Base-by-base conservation (phyloP, 306 rosid genomes). In the Quercus berberidifolia region DNA sequence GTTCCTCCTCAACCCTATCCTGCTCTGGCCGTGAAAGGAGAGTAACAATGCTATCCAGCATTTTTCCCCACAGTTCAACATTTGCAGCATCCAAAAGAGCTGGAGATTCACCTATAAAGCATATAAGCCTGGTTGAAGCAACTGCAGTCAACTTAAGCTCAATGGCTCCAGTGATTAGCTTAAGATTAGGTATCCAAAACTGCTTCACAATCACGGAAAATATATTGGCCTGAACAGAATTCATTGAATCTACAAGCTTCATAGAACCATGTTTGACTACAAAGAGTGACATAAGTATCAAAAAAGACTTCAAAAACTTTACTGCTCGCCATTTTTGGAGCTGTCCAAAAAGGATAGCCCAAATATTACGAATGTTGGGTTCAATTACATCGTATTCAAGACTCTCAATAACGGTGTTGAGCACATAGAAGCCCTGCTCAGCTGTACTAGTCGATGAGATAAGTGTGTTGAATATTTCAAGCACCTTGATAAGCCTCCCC, bases 381-480 rank as follows among this genome's bases (percentile, higher is more conserved):
- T 55, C 84, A 80, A 95, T 77, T 31, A 86, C 98, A 76, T 81
- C 76, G 74, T 89, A 93, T 19, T 87, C 89, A 69, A 95, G 99
- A 88, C 88, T 90, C 84, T 95, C 99, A 33, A 95, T 86, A 71
- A 95, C 89, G 23, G 99, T 95, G 83, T 95, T 95, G 20, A 95
- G 96, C 84, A 95, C 98, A 71, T 91, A 95, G 88, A 93, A 95
- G 80, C 99, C 99, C 77, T 95, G 99, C 64, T 90, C 98, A 51
- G 84, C 86, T 49, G 97, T 80, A 88, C 88, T 83, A 58, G 90
- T 58, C 55, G 92, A 65, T 70, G 97, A 91, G 64, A 95, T 79
- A 35, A 95, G 97, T 31, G 83, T 90, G 73, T 88, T 90, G 81
- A 89, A 95, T 86, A 95, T 95, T 76, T 90, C 97, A 82, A 95